Evolutionary conservation across 148 eudicot genomes (phyloP).

Genomic region (Tetragonia tetragonoides): DNA sequence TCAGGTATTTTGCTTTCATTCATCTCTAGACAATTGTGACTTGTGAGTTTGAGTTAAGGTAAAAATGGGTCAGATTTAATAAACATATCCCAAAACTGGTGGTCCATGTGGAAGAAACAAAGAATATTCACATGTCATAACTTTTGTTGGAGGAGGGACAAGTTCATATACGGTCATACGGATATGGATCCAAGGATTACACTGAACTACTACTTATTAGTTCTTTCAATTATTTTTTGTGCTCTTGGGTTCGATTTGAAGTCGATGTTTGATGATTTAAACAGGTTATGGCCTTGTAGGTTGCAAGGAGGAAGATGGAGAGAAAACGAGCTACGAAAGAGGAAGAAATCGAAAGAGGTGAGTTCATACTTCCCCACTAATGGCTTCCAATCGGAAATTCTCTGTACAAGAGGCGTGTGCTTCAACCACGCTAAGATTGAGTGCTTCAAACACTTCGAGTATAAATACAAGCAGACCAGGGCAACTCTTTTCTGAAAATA

Average conservation of each 20-base stretch:
- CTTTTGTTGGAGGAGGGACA: constrained; percentile 18
- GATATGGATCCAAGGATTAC: constrained; percentile 6
- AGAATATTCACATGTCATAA: constrained; percentile 42
- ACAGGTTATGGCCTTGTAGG: background rate
- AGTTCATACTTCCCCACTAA: constrained; percentile 58
- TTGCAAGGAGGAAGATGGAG: background rate
- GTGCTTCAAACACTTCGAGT: constrained; percentile 72
- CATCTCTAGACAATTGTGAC: too few species aligned
- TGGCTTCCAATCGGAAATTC: constrained; percentile 60
- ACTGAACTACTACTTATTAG: background rate
- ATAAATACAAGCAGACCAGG: constrained; percentile 59
- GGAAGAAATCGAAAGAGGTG: background rate
- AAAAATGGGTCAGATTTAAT: background rate
- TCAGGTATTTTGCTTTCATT: background rate
- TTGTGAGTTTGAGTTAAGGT: too few species aligned
- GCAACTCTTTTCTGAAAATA: constrained; percentile 50
- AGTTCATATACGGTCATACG: background rate
- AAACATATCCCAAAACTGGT: constrained; percentile 23
- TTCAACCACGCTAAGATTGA: constrained; percentile 64
- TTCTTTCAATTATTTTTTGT: constrained; percentile 17
- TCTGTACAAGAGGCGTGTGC: constrained; percentile 75
- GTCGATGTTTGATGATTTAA: too few species aligned
- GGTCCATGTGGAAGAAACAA: constrained; percentile 38
- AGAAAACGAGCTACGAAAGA: background rate
- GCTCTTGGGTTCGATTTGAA: constrained; percentile 1